A percentile compares a stretch with the other conserved stretches of the same genome.
Evolutionary conservation across 2,329 filamentous ascomycete genomes (phyloP).

Genomic region (Neopestalotiopsis clavispora): DNA sequence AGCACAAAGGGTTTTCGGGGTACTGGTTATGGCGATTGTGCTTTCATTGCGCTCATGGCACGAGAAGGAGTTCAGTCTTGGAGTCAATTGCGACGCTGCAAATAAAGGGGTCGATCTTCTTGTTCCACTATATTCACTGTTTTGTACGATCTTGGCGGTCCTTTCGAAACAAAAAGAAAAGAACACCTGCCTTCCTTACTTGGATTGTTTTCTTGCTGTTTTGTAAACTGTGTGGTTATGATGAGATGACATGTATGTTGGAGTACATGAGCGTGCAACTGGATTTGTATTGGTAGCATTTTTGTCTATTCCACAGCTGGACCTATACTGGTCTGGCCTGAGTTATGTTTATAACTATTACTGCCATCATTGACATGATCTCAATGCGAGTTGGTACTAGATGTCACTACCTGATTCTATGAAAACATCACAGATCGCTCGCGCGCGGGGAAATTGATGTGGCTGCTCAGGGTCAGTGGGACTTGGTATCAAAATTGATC

Average conservation of each 20-base stretch:
- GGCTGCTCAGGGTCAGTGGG: not conserved
- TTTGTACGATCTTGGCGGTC: conserved; percentile 15
- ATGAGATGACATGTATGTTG: not conserved
- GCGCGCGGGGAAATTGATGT: not conserved
- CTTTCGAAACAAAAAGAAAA: conserved; percentile 5
- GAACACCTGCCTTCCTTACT: conserved; percentile 9
- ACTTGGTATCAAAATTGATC: no score
- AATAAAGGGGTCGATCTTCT: conserved; percentile 36
- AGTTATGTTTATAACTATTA: not conserved
- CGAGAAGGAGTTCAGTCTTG: conserved; percentile 39
- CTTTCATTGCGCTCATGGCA: conserved; percentile 29
- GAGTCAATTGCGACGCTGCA: conserved; percentile 34
- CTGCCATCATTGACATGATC: not conserved
- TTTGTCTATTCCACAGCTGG: not conserved
- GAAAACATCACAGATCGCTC: no score
- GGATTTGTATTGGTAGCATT: not conserved
- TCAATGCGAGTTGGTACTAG: not conserved
- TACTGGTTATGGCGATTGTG: conserved; percentile 33
- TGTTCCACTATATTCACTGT: conserved; percentile 20
- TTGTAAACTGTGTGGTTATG: not conserved
- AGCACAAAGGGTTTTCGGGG: conserved; percentile 32
- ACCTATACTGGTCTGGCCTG: not conserved
- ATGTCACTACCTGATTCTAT: not conserved
- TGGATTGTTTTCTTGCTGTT: not conserved
- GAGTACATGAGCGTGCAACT: not conserved